Conservation (phyloP, 768 basidiomycete species). For the Tulasnella calospora region DNA sequence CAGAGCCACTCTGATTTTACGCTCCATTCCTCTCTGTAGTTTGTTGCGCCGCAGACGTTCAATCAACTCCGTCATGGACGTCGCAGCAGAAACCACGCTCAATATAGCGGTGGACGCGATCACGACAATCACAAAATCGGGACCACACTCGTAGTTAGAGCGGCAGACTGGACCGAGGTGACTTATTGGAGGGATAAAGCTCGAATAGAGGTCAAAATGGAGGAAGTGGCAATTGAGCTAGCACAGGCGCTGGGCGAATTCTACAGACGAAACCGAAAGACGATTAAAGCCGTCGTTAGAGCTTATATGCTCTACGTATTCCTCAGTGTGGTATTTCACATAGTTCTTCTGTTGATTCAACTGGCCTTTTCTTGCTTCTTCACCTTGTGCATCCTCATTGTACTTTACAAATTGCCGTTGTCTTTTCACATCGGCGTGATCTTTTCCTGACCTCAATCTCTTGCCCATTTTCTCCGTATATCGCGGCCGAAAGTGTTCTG, state of each 20-base stretch:
- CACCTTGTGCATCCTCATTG: background rate
- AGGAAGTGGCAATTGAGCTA: background rate
- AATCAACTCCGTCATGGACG: background rate
- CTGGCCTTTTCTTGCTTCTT: background rate
- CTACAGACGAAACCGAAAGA: background rate
- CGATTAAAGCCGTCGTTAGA: background rate
- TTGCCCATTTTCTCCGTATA: no score
- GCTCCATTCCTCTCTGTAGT: background rate
- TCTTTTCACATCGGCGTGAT: no score
- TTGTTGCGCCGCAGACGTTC: background rate
- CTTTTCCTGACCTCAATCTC: no score
- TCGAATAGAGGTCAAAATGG: background rate
- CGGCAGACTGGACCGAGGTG: background rate
- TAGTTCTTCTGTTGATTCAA: background rate
- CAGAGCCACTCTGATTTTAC: background rate
- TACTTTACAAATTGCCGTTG: background rate
- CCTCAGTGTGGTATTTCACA: background rate
- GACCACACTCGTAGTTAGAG: background rate
- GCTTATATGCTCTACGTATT: background rate
- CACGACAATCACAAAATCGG: background rate
- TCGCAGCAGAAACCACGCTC: background rate
- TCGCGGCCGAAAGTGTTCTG: no score
- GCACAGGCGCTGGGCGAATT: background rate
- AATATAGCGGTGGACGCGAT: background rate
- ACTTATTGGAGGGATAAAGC: no score